These are phyloP conservation scores for Scytalidium sp. DNA, from an alignment of 2,329 filamentous ascomycete genomes.

Conservation along the genomic window DNA sequence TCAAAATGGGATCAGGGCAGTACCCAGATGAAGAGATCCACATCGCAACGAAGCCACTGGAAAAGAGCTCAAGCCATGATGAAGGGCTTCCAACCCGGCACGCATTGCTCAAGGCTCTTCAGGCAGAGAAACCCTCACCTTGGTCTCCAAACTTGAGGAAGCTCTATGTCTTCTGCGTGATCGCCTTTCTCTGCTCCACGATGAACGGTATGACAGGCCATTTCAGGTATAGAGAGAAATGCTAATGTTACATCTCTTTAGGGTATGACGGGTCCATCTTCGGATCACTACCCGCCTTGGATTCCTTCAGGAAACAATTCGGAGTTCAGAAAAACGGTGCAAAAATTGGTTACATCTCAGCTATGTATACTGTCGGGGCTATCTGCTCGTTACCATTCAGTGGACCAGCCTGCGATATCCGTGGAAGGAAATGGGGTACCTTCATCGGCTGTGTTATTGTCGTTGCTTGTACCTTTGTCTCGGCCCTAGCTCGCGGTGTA, in stretches of 20 bases:
- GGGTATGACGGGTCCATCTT: slow-evolving; percentile 50
- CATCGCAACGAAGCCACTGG: too few relatives aligned
- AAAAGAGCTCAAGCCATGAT: too few relatives aligned
- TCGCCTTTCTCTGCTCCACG: slow-evolving; percentile 47
- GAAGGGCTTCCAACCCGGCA: too few relatives aligned
- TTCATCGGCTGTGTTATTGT: slow-evolving; percentile 39
- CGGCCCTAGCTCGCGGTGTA: too few relatives aligned
- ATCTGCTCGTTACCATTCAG: slow-evolving; percentile 45
- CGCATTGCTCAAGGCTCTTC: slow-evolving; percentile 52
- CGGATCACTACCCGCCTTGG: slow-evolving; percentile 44
- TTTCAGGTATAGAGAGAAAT: too few relatives aligned
- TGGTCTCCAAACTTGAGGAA: slow-evolving; percentile 34
- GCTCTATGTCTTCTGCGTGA: slow-evolving; percentile 41
- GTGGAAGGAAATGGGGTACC: slow-evolving; percentile 46
- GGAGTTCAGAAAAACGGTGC: slow-evolving; percentile 39
- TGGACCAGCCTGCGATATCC: slow-evolving; percentile 43
- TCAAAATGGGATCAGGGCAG: too few relatives aligned
- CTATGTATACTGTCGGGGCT: slow-evolving; percentile 51
- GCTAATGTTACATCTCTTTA: too few relatives aligned
- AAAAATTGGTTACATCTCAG: slow-evolving; percentile 46
- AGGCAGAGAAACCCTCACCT: slow-evolving; percentile 42
- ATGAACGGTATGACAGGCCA: slow-evolving; percentile 50
- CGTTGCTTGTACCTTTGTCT: slow-evolving; percentile 44
- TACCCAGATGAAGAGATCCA: too few relatives aligned
- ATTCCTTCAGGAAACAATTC: slow-evolving; percentile 37